Evolutionary conservation across 1,284 basidiomycete species (phyloP).

Genomic region (Meripilus lineatus): DNA sequence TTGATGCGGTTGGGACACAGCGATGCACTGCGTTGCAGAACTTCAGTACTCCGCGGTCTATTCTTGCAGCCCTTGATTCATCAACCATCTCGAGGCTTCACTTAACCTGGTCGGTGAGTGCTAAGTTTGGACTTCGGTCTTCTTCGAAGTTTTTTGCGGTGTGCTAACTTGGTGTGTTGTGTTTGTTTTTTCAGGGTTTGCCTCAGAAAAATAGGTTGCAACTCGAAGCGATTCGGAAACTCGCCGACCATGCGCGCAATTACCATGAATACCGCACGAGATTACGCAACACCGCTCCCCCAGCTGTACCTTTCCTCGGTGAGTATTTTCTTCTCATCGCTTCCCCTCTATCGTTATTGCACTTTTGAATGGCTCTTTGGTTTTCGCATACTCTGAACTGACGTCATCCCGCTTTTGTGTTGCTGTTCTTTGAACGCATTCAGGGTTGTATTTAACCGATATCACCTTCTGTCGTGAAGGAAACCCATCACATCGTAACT

Average conservation of each 20-base stretch:
- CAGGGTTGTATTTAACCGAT: constrained; percentile 85
- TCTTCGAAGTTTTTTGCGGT: constrained; percentile 1
- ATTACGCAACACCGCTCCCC: constrained; percentile 78
- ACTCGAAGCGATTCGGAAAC: constrained; percentile 76
- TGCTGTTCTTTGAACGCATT: background rate
- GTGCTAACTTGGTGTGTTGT: constrained; percentile 12
- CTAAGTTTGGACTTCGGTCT: background rate
- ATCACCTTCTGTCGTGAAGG: constrained; percentile 96
- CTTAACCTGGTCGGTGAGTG: constrained; percentile 80
- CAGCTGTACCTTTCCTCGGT: constrained; percentile 92
- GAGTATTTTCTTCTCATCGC: too few relatives aligned
- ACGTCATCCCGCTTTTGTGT: constrained; percentile 4
- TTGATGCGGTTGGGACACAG: too few relatives aligned
- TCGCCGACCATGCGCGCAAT: constrained; percentile 89
- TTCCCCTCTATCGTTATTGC: background rate
- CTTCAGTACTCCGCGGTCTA: constrained; percentile 89
- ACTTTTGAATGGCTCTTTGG: constrained; percentile 9
- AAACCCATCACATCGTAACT: constrained; percentile 83
- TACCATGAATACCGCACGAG: constrained; percentile 89
- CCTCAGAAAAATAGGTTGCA: constrained; percentile 80
- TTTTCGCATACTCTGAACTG: background rate
- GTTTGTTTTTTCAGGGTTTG: constrained; percentile 56
- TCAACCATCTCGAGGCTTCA: constrained; percentile 88
- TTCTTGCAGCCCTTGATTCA: constrained; percentile 92
- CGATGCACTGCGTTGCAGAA: constrained; percentile 84